Conservation (phyloP, 2,329 filamentous ascomycete genomes). For the Aspergillus transmontanensis region DNA sequence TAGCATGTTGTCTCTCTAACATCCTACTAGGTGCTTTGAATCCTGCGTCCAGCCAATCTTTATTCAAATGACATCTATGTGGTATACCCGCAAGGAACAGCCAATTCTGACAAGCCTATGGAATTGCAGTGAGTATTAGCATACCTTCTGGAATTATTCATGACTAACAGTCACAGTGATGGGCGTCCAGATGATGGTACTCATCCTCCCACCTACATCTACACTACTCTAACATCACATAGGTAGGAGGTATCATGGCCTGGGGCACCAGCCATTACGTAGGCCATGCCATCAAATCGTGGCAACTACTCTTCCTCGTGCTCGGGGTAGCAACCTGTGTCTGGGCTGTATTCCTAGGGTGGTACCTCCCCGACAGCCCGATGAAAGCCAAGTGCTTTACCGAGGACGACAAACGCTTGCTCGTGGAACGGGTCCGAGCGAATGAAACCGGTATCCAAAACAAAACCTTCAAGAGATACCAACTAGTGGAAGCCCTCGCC, state of each 20-base stretch:
- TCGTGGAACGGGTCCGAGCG: conserved; percentile 58
- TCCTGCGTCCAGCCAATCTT: conserved; percentile 39
- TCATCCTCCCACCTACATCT: neutral
- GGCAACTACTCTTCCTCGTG: conserved; percentile 66
- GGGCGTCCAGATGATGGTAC: conserved; percentile 60
- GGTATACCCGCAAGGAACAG: conserved; percentile 70
- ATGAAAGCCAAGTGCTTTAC: conserved; percentile 68
- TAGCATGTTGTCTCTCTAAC: conserved; percentile 52
- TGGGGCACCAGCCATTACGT: conserved; percentile 51
- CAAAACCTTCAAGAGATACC: conserved; percentile 50
- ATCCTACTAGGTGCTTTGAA: neutral
- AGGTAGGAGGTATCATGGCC: conserved; percentile 67
- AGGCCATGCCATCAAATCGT: conserved; percentile 56
- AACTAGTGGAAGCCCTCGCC: conserved; percentile 50
- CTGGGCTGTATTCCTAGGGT: conserved; percentile 53
- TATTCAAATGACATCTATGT: conserved; percentile 56
- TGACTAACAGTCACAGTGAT: conserved; percentile 49
- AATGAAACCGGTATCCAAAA: conserved; percentile 64
- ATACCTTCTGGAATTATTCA: neutral
- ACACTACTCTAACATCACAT: neutral
- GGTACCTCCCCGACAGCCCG: conserved; percentile 64
- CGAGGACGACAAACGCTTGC: conserved; percentile 62
- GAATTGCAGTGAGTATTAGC: conserved; percentile 57
- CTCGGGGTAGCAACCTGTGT: conserved; percentile 55
- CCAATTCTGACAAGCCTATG: conserved; percentile 65